These are phyloP conservation scores for Phytopythium montanum DNA, from an alignment of 352 stramenopile genomes.

Conservation along the genomic window DNA sequence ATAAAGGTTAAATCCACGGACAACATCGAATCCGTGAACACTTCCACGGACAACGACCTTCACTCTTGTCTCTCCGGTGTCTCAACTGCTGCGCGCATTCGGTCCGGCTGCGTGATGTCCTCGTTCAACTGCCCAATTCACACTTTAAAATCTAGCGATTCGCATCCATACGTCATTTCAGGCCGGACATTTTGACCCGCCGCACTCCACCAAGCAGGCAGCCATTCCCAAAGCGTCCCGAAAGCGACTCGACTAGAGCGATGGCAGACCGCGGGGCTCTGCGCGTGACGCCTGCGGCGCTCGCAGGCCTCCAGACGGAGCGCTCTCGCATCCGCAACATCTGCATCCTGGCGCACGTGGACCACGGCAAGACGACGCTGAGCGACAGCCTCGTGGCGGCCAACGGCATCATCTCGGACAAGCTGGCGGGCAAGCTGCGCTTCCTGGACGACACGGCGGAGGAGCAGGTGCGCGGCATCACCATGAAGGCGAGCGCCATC, in stretches of 20 bases:
- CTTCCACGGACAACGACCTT: too few relatives aligned
- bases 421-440: slow-evolving; percentile 93
- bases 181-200: too few relatives aligned
- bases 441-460: slow-evolving; percentile 95
- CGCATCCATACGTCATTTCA: too few relatives aligned
- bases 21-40: too few relatives aligned
- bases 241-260: background rate
- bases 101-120: too few relatives aligned
- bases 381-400: slow-evolving; percentile 95
- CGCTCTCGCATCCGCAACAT: slow-evolving; percentile 91
- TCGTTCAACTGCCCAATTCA: too few relatives aligned
- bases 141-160: too few relatives aligned
- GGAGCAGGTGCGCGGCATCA: slow-evolving; percentile 95
- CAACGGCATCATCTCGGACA: slow-evolving; percentile 97
- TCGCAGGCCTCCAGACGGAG: slow-evolving; percentile 61
- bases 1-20: too few relatives aligned
- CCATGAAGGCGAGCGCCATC: slow-evolving; percentile 96
- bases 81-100: too few relatives aligned
- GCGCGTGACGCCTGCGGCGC: slow-evolving; percentile 46
- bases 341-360: slow-evolving; percentile 94
- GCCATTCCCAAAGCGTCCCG: too few relatives aligned
- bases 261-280: slow-evolving; percentile 9
- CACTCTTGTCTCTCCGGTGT: too few relatives aligned
- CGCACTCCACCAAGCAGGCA: too few relatives aligned
- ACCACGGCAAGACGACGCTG: slow-evolving; percentile 92